A percentile compares a stretch with the other conserved stretches of the same genome.
phyloP scores from a whole-genome alignment of 495 filamentous ascomycete species.

The Trichoderma erinaceum region DNA sequence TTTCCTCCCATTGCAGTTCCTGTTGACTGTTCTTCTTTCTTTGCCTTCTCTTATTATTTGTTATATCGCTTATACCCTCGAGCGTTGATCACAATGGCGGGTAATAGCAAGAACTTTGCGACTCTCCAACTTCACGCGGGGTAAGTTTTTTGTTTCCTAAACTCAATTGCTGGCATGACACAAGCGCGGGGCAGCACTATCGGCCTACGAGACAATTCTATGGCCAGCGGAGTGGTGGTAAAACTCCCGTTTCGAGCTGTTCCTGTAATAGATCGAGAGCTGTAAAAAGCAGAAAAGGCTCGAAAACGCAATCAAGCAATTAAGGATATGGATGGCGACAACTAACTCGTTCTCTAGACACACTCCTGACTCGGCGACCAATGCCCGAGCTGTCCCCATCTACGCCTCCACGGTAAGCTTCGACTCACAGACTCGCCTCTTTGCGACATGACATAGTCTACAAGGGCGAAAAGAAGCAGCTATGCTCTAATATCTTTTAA shows the following conservation, averaged over 20 bases:
- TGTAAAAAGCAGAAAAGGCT: neutral
- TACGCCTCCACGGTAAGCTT: conserved; percentile 78
- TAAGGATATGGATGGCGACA: neutral
- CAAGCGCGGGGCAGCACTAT: neutral
- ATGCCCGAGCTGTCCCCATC: conserved; percentile 89
- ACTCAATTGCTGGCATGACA: neutral
- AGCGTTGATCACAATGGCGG: conserved; percentile 27
- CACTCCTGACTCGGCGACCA: conserved; percentile 76
- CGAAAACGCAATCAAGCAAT: neutral
- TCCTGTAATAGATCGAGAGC: neutral
- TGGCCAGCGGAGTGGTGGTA: too few species aligned
- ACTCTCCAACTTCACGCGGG: conserved; percentile 96
- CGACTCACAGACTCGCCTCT: neutral
- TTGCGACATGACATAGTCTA: neutral
- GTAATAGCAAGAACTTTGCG: conserved; percentile 61
- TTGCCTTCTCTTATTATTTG: neutral
- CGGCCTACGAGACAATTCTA: too few species aligned
- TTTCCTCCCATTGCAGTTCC: too few species aligned
- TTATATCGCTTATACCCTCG: conserved; percentile 8
- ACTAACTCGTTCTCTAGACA: conserved; percentile 47
- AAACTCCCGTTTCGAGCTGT: too few species aligned
- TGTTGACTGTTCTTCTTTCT: too few species aligned
- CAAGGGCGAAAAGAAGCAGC: too few species aligned
- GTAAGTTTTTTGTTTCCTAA: conserved; percentile 42
- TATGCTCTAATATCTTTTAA: too few species aligned